A percentile compares a stretch with the other conserved stretches of the same genome.
Evolutionary conservation across 345 rosid genomes (phyloP).

Genomic region (Clausena lansium): DNA sequence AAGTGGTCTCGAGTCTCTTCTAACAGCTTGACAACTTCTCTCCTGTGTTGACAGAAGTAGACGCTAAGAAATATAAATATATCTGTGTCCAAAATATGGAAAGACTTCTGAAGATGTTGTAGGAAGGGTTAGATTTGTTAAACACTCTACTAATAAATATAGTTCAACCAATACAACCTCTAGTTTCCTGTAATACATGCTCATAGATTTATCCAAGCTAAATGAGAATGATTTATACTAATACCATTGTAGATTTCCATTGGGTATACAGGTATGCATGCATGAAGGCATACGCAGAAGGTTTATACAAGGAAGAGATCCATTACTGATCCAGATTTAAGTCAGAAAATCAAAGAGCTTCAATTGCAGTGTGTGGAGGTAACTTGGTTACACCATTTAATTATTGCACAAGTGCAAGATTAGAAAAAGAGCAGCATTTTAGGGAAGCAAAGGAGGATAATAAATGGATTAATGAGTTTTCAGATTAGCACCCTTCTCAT

Average conservation of each 20-base stretch:
- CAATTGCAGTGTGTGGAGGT: not conserved
- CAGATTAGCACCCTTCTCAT: not conserved
- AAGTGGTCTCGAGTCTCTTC: slow-evolving; percentile 62
- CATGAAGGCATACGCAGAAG: not conserved
- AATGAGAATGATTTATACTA: not conserved
- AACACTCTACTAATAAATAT: not conserved
- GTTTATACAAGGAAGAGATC: not conserved
- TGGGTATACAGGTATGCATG: not conserved
- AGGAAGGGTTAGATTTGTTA: not conserved
- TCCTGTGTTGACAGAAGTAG: slow-evolving; percentile 41
- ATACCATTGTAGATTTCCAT: not conserved
- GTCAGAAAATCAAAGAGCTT: not conserved
- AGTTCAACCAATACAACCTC: not conserved
- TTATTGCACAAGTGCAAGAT: not conserved
- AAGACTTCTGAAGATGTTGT: not conserved
- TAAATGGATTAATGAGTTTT: not conserved
- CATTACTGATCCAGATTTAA: not conserved
- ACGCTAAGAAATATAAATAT: not conserved
- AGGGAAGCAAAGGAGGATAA: not conserved
- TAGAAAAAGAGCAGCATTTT: not conserved
- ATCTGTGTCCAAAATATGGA: not conserved
- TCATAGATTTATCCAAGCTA: not conserved
- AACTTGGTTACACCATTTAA: not conserved
- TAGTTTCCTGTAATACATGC: not conserved
- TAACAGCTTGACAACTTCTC: slow-evolving; percentile 56